These are phyloP conservation scores for Crithidia expoeki DNA, from an alignment of 208 protist species.

Conservation along the genomic window DNA sequence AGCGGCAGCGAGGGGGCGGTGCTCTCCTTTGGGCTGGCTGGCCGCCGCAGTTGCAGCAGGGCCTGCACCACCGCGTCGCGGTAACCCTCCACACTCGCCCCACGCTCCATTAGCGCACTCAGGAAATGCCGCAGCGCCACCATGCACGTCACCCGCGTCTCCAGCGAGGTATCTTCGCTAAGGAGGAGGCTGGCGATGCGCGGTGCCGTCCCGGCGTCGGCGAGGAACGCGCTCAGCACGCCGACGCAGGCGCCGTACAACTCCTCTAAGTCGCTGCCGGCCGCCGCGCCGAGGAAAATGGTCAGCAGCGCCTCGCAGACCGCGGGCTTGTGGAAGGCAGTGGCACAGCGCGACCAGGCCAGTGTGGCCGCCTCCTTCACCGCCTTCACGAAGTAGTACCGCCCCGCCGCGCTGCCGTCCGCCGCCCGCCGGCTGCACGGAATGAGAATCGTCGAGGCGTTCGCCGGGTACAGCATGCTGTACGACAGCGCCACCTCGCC, in stretches of 20 bases:
- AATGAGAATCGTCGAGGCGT: conserved; percentile 30
- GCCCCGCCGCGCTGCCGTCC: conserved; percentile 17
- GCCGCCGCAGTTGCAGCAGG: conserved; percentile 24
- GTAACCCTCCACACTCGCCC: conserved; percentile 25
- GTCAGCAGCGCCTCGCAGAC: conserved; percentile 36
- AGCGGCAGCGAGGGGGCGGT: conserved; percentile 31
- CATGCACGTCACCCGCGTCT: conserved; percentile 35
- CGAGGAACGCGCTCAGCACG: conserved; percentile 32
- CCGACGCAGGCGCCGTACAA: conserved; percentile 44
- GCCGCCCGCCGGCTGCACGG: conserved; percentile 34
- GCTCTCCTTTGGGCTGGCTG: conserved; percentile 23
- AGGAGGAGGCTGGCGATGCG: conserved; percentile 25
- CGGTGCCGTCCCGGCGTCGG: conserved; percentile 1
- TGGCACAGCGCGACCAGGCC: conserved; percentile 21
- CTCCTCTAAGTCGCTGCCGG: conserved; percentile 30
- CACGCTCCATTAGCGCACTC: conserved; percentile 22
- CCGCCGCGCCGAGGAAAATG: conserved; percentile 35
- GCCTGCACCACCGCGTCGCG: conserved; percentile 18
- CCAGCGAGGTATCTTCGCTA: conserved; percentile 9
- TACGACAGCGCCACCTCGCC: conserved; percentile 43
- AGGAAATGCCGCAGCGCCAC: conserved; percentile 36
- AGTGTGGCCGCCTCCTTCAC: conserved; percentile 39
- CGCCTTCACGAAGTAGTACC: conserved; percentile 53
- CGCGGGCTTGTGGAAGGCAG: conserved; percentile 35
- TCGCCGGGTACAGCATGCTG: conserved; percentile 44